Base-by-base conservation (phyloP, 345 rosid genomes). In the Sisymbrium altissimum region DNA sequence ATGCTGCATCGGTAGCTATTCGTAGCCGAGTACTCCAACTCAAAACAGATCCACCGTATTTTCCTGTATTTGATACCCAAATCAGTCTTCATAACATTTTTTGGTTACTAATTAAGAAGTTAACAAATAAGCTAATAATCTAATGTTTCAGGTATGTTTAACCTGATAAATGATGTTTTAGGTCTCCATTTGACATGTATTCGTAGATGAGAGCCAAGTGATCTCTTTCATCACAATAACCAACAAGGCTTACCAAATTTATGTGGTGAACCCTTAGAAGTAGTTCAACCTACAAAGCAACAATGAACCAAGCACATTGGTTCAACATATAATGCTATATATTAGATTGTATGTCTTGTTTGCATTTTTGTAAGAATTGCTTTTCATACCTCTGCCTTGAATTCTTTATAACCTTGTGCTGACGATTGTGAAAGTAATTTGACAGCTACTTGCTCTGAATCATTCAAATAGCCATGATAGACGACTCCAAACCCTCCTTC, bases 401-500 rank as follows among this genome's bases (percentile, higher is more conserved):
- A 63, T 6, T 63, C 12, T 44, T 63, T 63, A 15, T 43, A 63
- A 13, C 68, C 70, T 9, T 45, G 58, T n/a, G 58, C 9, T 66
- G 70, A 66, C 29, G 58, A 29, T 17, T 10, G 44, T 1, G 70
- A 45, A 11, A 49, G 70, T 12, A 66, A 9, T 32, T 66, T 63
- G 2, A 66, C 58, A 7, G 56, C 70, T 7, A 66, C 70, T 66
- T 63, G 68, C 7, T 43, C 36, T 63, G 68, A 41, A 4, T 10
- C 39, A 27, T 44, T 44, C 9, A 84, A 36, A 19, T 6, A 15
- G 2, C 86, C 89, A 46, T 49, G 70, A 52, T 80, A 84, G 21
- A 86, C 90, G 35, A 68, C 63, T 53, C 87, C 90, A 43, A 82
- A 84, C 6, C 86, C 86, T 50, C 86, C 87, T 70, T 79, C 58